Conservation (phyloP, 345 rosid genomes). For the Arabis hirsuta region DNA sequence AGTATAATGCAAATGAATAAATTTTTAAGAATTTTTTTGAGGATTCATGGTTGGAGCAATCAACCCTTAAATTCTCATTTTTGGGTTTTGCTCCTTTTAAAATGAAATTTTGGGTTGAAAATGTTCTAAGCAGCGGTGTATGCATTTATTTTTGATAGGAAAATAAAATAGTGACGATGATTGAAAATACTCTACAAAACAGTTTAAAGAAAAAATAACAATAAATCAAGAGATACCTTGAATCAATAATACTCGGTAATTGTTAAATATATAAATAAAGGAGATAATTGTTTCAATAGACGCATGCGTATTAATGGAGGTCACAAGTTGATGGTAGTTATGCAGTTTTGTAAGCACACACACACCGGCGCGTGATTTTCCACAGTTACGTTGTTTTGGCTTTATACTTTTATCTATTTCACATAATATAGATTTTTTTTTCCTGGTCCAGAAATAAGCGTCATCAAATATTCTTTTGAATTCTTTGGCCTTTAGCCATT, state of each 20-base stretch:
- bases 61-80: too few species aligned
- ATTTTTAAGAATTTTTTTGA: too few species aligned
- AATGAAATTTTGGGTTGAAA: too few species aligned
- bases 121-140: too few species aligned
- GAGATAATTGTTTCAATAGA: background rate
- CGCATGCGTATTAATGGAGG: conserved; percentile 42
- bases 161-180: too few species aligned
- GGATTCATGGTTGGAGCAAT: too few species aligned
- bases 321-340: conserved; percentile 24
- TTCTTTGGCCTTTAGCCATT: conserved; percentile 21
- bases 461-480: conserved; percentile 39
- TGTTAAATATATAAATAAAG: background rate
- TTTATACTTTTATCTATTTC: background rate
- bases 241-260: background rate
- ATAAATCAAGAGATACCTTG: background rate
- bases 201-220: background rate
- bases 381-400: background rate
- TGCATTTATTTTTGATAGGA: too few species aligned
- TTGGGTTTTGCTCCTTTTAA: too few species aligned
- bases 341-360: conserved; percentile 6
- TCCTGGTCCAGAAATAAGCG: conserved; percentile 19
- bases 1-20: too few species aligned
- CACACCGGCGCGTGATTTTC: conserved; percentile 9
- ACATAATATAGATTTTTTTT: background rate
- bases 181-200: too few species aligned